Evolutionary conservation across 2,329 filamentous ascomycete species (phyloP).

Genomic region (Alternaria ventricosa): DNA sequence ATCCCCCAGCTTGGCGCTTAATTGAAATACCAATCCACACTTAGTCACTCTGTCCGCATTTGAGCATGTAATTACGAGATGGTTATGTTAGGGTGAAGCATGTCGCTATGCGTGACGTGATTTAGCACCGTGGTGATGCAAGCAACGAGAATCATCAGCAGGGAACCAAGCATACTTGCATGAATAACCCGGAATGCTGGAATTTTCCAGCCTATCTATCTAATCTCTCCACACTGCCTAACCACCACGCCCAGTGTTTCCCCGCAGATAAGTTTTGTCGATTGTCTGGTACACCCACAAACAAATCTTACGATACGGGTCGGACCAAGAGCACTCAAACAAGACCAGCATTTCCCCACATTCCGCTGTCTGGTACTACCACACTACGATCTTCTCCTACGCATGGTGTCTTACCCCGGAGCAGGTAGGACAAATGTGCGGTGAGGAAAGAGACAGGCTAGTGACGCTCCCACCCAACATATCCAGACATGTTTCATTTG

Average conservation of each 20-base stretch:
- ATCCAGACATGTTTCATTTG: conserved; percentile 19
- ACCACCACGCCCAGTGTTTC: conserved; percentile 13
- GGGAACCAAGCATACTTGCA: conserved; percentile 23
- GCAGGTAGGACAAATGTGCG: conserved; percentile 11
- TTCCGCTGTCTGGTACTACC: conserved; percentile 9
- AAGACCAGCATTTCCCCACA: conserved; percentile 14
- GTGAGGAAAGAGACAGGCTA: conserved; percentile 14
- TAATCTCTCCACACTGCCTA: conserved; percentile 11
- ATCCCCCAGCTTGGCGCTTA: conserved; percentile 43
- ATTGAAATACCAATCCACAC: conserved; percentile 36
- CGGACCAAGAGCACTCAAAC: conserved; percentile 21
- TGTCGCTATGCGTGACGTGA: conserved; percentile 41
- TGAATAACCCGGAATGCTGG: conserved; percentile 25
- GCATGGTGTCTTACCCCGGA: conserved; percentile 22
- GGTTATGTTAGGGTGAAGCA: conserved; percentile 21
- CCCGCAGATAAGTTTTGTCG: conserved; percentile 26
- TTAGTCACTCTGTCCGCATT: not conserved
- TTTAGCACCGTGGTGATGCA: conserved; percentile 39
- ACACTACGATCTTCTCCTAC: conserved; percentile 16
- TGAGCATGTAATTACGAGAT: conserved; percentile 39
- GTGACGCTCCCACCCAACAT: not conserved
- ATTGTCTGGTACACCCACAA: not conserved
- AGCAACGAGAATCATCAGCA: conserved; percentile 19
- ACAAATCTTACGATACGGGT: conserved; percentile 10
- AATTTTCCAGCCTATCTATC: conserved; percentile 8